Base-by-base conservation (phyloP, 1,139 yeast genomes). In the Scheffersomyces segobiensis region DNA sequence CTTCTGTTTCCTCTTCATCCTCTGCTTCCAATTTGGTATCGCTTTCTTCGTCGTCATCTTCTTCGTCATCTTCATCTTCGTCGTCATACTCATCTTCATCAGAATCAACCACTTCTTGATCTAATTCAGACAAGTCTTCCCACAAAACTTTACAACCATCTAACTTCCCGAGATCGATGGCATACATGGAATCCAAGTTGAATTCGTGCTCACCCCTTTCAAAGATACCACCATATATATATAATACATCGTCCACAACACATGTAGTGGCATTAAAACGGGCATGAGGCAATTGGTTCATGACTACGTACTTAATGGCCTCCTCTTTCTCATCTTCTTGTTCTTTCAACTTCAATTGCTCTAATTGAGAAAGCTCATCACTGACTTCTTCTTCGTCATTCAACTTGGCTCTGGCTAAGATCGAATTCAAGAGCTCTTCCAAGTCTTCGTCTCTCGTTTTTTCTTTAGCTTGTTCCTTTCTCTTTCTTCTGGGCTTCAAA, bases 151-250 rank as follows among this genome's bases (percentile, higher is more conserved):
- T 90, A 55, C 92, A 87, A 10, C 98, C 98, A 68, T 95, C 97
- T 55, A 93, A 76, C 67, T 88, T 90, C 54, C 93, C 93, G 64
- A 95, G 79, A 72, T 95, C 98, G 57, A 95, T 82, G 42, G 93
- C 83, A 70, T 95, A 95, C 73, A 95, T 84, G 6, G 97, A 89
- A 70, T 95, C 97, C 64, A 95, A 82, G 56, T 86, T 85, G 70
- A 82, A 91, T 70, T 95, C 99, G 60, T 84, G 87, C 56, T 93
- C 98, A 6, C 93, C 97, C 53, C 84, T 77, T 73, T 95, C 99
- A 85, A 88, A 95, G 46, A 88, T 85, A 66, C 99, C 99, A 32
- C 98, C 97, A 69, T 84, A 93, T n/a, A 95, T 88, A 71, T 87
- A 95, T 58, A 93, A 79, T 0, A 83, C 82, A 70, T 95, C 98